Base-by-base conservation (phyloP, 768 basidiomycete genomes). In the Floccularia luteovirens region DNA sequence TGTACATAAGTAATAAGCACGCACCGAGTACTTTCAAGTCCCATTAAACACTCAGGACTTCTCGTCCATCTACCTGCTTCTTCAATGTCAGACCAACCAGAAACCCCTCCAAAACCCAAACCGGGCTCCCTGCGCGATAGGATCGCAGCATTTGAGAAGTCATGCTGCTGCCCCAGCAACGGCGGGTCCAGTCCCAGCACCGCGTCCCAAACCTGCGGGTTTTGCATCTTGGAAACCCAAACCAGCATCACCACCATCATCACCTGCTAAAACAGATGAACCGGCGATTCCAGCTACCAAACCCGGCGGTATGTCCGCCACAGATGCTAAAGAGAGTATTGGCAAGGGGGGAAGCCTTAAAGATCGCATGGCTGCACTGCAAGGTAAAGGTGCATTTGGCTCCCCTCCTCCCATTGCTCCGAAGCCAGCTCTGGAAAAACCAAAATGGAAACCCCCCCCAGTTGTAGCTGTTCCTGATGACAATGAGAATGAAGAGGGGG, bases 281-380 rank as follows among this genome's bases (percentile, higher is more conserved):
- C 32, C 32, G 20, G 8, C 32, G 6, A 30, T 42, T 20, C 42
- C 65, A 48, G 57, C 48, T 36, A 45, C 51, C 0, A 28, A 28
- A 8, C 8, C n/a, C 32, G 63, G 64, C 3, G 72, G 75, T 0
- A 85, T 90, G 85, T 82, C 78, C 17, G 88, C 88, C 3, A 76
- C 77, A 21, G 93, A 97, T 66, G 92, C 92, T 16, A 81, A 85
- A 58, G 85, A 82, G 52, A 85, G 83, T 51, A 93, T 94, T 59
- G 75, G 74, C 4, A 78, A 78, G 41, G 83, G 75, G 2, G 83
- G 77, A 3, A 89, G 87, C 42, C 62, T 98, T 48, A 92, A 82
- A 64, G 94, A 96, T 43, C 78, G 94, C 25, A 96, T 98, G 91
- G 91, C 91, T 22, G 90, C 91, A 2, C 64, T 97, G 25, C 87